Conservation (phyloP, 1,284 basidiomycete genomes). For the Pseudozyma sp. region DNA sequence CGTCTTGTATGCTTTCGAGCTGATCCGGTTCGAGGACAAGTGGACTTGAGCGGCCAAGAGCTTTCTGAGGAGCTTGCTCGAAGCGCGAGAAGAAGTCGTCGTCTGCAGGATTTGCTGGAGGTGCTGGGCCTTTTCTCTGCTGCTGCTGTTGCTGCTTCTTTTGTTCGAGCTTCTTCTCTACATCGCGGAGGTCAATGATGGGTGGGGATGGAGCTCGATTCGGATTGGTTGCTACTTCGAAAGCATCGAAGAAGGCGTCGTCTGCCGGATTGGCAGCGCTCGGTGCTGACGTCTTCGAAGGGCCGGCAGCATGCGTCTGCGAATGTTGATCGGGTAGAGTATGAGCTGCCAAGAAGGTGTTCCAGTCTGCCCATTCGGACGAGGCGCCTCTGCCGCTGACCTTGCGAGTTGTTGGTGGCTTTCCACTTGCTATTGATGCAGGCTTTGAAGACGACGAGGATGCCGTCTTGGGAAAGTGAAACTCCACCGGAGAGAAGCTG, state of each 20-base stretch:
- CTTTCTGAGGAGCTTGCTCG: constrained; percentile 43
- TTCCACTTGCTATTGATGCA: neutral
- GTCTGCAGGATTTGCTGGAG: constrained; percentile 16
- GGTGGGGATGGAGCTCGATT: constrained; percentile 53
- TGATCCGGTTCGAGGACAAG: constrained; percentile 48
- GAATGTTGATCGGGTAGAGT: constrained; percentile 27
- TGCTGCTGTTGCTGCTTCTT: constrained; percentile 32
- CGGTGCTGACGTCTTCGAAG: constrained; percentile 3
- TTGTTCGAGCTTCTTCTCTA: constrained; percentile 57
- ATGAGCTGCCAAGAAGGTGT: constrained; percentile 38
- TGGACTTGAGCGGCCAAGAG: constrained; percentile 33
- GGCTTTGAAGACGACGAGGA: neutral
- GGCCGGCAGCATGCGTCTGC: constrained; percentile 2
- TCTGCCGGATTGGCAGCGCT: constrained; percentile 37
- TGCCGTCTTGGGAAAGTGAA: constrained; percentile 5
- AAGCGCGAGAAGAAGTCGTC: constrained; percentile 57
- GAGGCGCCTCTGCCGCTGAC: constrained; percentile 32
- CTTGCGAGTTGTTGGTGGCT: constrained; percentile 17
- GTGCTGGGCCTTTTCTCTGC: neutral
- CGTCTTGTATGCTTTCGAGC: constrained; percentile 57
- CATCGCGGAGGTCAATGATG: constrained; percentile 63
- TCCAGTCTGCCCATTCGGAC: constrained; percentile 47
- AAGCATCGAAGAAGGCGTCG: constrained; percentile 54
- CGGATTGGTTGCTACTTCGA: constrained; percentile 41
- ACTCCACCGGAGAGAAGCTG: constrained; percentile 49